Percentiles rank a stretch among this genome's conserved stretches.
Conservation (phyloP, 1,139 yeast species). For the Debaryomyces sp. region DNA sequence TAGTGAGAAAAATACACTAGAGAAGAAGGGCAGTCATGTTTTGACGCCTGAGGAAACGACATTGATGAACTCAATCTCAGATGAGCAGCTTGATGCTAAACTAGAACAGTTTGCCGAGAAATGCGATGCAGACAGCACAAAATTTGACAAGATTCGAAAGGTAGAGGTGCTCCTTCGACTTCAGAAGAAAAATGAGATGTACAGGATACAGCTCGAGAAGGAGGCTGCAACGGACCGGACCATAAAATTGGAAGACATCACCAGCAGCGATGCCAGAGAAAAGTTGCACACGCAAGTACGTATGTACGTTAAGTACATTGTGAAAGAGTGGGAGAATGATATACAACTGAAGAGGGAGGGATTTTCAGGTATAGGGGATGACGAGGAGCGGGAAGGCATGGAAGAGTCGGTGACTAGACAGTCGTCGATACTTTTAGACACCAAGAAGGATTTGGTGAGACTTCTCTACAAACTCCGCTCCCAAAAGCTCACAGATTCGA, state of each 20-base stretch:
- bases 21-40: not conserved
- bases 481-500: constrained; percentile 39
- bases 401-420: constrained; percentile 10
- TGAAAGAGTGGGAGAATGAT: constrained; percentile 46
- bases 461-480: constrained; percentile 61
- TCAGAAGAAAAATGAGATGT: constrained; percentile 19
- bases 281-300: constrained; percentile 48
- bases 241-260: constrained; percentile 38
- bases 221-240: constrained; percentile 25
- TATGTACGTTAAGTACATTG: constrained; percentile 48
- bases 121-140: constrained; percentile 20
- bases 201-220: constrained; percentile 19
- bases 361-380: not conserved
- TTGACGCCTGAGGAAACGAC: constrained; percentile 5
- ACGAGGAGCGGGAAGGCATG: not conserved
- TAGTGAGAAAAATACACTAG: not conserved
- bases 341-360: not conserved
- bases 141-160: constrained; percentile 29
- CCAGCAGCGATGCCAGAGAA: constrained; percentile 25
- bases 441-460: constrained; percentile 63
- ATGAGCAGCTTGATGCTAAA: constrained; percentile 23
- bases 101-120: constrained; percentile 23
- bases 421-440: constrained; percentile 42
- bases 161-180: constrained; percentile 22
- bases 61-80: constrained; percentile 18